These are phyloP conservation scores for Aspergillus uvarum DNA, from an alignment of 2,329 filamentous ascomycete genomes.

Conservation along the genomic window DNA sequence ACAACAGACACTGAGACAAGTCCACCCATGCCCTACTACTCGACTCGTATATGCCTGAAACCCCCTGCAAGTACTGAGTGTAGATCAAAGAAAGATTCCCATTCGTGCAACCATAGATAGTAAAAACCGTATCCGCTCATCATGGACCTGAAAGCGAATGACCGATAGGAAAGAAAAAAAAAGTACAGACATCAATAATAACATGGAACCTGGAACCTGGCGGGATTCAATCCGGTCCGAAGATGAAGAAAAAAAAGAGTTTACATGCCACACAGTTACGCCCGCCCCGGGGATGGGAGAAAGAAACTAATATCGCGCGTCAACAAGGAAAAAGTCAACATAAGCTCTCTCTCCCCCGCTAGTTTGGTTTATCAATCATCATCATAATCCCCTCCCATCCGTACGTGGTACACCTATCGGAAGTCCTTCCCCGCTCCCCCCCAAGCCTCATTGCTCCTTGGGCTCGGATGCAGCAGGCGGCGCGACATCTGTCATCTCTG, in stretches of 20 bases:
- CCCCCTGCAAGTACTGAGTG: too few relatives aligned
- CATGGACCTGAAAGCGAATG: constrained; percentile 15
- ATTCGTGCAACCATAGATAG: constrained; percentile 17
- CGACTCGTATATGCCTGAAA: too few relatives aligned
- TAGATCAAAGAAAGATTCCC: constrained; percentile 4
- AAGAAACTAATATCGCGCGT: too few relatives aligned
- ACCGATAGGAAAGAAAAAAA: constrained; percentile 1
- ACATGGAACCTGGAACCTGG: too few relatives aligned
- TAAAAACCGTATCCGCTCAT: constrained; percentile 16
- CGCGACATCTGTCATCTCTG: constrained; percentile 40
- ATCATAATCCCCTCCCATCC: neutral
- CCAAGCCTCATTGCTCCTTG: constrained; percentile 19
- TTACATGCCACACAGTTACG: neutral
- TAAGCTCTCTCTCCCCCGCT: neutral
- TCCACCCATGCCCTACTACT: too few relatives aligned
- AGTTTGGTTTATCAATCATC: neutral
- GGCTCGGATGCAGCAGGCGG: constrained; percentile 20
- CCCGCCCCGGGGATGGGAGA: too few relatives aligned
- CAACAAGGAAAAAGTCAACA: constrained; percentile 8
- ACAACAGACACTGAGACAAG: too few relatives aligned
- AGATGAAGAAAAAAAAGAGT: too few relatives aligned
- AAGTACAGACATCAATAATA: constrained; percentile 17
- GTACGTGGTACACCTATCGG: too few relatives aligned
- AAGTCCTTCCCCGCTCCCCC: too few relatives aligned
- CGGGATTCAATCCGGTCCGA: too few relatives aligned